Base-by-base conservation (phyloP, 2,329 filamentous ascomycete genomes). In the Bipolaris zeicola region DNA sequence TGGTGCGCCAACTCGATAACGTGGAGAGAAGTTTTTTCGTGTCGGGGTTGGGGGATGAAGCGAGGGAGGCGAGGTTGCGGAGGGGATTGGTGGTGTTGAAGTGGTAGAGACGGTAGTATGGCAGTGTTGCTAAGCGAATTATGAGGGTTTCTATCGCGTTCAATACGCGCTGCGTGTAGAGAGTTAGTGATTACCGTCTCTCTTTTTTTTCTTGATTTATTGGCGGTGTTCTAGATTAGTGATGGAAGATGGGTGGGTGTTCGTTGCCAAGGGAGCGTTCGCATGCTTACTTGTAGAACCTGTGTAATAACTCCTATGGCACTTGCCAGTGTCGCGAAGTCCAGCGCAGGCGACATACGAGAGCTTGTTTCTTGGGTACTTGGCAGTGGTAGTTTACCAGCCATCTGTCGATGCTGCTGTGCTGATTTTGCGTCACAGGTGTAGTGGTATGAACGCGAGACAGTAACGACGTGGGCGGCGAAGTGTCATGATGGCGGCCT, bases 21-120 rank as follows among this genome's bases (percentile, higher is more conserved):
- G 26, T 26, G 3, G 8, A 26, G 8, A 31, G 8, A 3, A 44
- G n/a, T 4, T 11, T 28, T 33, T 28, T 18, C 6, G 26, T 31
- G 18, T 28, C 24, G 1, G 26, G 24, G 3, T 8, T 31, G 14
- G 42, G n/a, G 8, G 42, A 11, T 4, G 42, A 44, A 8, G 42
- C 26, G 26, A 44, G 42, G 3, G n/a, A 11, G 7, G 42, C 42
- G 6, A 44, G 24, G 16, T 31, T 44, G 10, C 18, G 26, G 7
- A 44, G n/a, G 24, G 42, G 42, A 16, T 44, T 16, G 24, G 33
- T 31, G 7, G 42, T 44, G n/a, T 44, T 44, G 42, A 44, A 44
- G n/a, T 44, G 42, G 42, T 44, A 44, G n/a, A 44, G 42, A 8
- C 42, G 42, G n/a, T 44, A 44, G n/a, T 44, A 44, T 11, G 42